Conservation (phyloP, 805 yeast genomes). For the Sugiyamaella mastotermitis region DNA sequence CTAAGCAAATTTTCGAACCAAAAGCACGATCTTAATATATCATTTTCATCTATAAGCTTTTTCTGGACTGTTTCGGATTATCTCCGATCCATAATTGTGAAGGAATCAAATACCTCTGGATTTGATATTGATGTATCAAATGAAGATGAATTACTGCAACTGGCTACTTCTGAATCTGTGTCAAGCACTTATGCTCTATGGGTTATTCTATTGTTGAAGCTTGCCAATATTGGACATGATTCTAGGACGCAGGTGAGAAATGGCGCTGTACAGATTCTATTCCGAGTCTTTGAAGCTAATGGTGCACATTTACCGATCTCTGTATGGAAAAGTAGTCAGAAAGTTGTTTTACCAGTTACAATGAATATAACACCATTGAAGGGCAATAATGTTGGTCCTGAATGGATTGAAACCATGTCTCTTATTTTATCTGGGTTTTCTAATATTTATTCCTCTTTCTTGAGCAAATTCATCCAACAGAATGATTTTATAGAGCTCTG, state of each 20-base stretch:
- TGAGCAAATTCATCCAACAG: constrained; percentile 32
- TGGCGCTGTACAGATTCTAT: constrained; percentile 85
- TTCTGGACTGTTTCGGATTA: constrained; percentile 90
- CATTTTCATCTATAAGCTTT: constrained; percentile 85
- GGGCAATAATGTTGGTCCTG: constrained; percentile 17
- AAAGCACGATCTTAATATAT: constrained; percentile 68
- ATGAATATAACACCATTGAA: constrained; percentile 23
- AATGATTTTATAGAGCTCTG: constrained; percentile 39
- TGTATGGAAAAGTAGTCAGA: constrained; percentile 62
- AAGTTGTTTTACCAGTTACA: constrained; percentile 49
- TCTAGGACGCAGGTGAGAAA: constrained; percentile 75
- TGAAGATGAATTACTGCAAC: constrained; percentile 22
- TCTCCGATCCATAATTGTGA: constrained; percentile 32
- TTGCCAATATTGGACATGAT: constrained; percentile 61
- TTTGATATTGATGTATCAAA: constrained; percentile 15
- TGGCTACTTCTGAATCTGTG: constrained; percentile 14
- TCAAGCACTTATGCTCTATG: constrained; percentile 40
- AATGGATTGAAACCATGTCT: constrained; percentile 57
- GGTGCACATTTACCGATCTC: constrained; percentile 45
- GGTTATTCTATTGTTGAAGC: constrained; percentile 55
- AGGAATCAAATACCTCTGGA: constrained; percentile 18
- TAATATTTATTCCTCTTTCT: constrained; percentile 50
- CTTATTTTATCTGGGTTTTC: constrained; percentile 62
- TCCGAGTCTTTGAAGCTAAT: constrained; percentile 72
- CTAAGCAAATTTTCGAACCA: constrained; percentile 69